Evolutionary conservation across 257 asterid species (phyloP).

Genomic region (Scutellaria barbata): DNA sequence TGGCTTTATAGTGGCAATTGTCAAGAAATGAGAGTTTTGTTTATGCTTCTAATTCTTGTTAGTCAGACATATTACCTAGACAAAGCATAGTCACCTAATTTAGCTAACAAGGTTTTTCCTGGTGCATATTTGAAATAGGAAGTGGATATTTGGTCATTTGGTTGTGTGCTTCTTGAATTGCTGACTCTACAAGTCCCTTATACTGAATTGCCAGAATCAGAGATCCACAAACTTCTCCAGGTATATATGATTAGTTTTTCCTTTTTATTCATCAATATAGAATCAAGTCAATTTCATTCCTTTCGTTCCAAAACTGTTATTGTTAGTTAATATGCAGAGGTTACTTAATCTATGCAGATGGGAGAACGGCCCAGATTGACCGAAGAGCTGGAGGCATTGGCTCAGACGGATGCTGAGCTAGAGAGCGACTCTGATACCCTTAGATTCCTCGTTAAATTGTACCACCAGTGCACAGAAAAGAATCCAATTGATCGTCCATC

Average conservation of each 20-base stretch:
- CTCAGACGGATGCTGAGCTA: constrained; percentile 35
- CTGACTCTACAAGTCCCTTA: constrained; percentile 76
- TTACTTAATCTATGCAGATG: constrained; percentile 38
- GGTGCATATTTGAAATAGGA: constrained; percentile 50
- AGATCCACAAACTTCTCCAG: constrained; percentile 52
- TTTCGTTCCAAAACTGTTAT: neutral
- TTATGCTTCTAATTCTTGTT: neutral
- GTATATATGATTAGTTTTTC: constrained; percentile 17
- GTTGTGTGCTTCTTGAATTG: constrained; percentile 83
- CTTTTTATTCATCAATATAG: constrained; percentile 3
- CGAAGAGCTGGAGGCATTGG: constrained; percentile 45
- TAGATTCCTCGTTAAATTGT: constrained; percentile 53
- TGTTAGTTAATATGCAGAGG: neutral
- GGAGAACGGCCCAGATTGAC: constrained; percentile 56
- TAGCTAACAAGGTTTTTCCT: constrained; percentile 28
- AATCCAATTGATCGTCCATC: constrained; percentile 72
- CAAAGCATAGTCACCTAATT: neutral
- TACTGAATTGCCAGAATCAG: constrained; percentile 56
- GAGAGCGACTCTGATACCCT: constrained; percentile 42
- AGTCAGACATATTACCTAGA: neutral
- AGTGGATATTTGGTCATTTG: constrained; percentile 95
- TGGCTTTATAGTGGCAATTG: neutral
- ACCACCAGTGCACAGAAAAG: constrained; percentile 65
- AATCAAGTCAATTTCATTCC: neutral
- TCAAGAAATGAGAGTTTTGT: neutral